Evolutionary conservation across 1,284 basidiomycete genomes (phyloP).

Genomic region (Hemileia vastatrix): DNA sequence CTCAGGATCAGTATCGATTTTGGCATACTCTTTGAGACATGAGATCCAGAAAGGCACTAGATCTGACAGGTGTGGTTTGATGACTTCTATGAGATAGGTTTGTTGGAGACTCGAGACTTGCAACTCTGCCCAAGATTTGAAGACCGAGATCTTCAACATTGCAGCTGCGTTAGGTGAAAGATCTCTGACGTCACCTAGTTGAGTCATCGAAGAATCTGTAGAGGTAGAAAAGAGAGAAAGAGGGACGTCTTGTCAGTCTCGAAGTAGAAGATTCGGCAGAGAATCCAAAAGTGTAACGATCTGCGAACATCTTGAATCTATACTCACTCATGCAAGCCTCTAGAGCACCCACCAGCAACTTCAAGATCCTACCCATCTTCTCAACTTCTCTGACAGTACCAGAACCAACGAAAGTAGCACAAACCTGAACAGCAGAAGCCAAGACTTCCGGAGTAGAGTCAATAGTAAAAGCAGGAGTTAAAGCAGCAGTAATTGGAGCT

Average conservation of each 20-base stretch:
- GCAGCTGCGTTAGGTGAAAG: slow-evolving; percentile 85
- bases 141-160: slow-evolving; percentile 84
- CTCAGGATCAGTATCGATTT: slow-evolving; percentile 79
- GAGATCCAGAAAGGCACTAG: slow-evolving; percentile 81
- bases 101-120: slow-evolving; percentile 67
- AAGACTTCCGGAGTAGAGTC: slow-evolving; percentile 93
- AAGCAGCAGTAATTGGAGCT: slow-evolving; percentile 90
- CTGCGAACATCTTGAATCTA: background rate
- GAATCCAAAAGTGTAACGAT: background rate
- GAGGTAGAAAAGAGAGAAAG: slow-evolving; percentile 15
- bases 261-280: background rate
- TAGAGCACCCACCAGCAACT: slow-evolving; percentile 64
- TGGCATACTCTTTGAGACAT: slow-evolving; percentile 79
- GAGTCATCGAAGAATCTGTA: slow-evolving; percentile 67
- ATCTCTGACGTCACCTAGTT: slow-evolving; percentile 74
- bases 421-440: slow-evolving; percentile 80
- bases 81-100: slow-evolving; percentile 65
- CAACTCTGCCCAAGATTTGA: slow-evolving; percentile 91
- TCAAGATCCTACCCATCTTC: slow-evolving; percentile 88
- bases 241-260: slow-evolving; percentile 19
- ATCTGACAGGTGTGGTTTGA: slow-evolving; percentile 65
- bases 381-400: slow-evolving; percentile 83
- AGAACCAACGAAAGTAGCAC: slow-evolving; percentile 87
- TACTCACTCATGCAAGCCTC: slow-evolving; percentile 70
- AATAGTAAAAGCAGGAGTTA: slow-evolving; percentile 90